phyloP scores from a whole-genome alignment of 345 rosid species.

The Viola odorata region DNA sequence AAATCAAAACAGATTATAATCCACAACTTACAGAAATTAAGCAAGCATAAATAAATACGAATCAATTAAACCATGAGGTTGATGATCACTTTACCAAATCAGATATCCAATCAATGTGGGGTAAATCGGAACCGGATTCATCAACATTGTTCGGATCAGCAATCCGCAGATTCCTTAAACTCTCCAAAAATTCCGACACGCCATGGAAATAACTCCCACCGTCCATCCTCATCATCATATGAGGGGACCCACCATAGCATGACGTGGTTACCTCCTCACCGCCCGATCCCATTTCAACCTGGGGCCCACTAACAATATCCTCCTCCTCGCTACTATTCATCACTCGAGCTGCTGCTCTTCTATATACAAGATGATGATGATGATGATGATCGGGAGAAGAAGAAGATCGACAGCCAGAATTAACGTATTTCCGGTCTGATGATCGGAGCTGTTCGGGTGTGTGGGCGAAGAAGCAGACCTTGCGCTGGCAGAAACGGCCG shows the following conservation, averaged over 20 bases:
- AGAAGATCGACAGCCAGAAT: slow-evolving; percentile 4
- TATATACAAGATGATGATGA: no score
- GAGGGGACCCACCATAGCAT: slow-evolving; percentile 1
- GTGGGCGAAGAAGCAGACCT: slow-evolving; percentile 30
- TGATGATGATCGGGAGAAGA: not conserved
- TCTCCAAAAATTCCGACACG: slow-evolving; percentile 5
- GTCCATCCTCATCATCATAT: not conserved
- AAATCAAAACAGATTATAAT: no score
- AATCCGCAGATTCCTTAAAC: slow-evolving; percentile 7
- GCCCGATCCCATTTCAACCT: slow-evolving; percentile 1
- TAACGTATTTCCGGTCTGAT: slow-evolving; percentile 11
- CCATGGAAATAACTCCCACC: slow-evolving; percentile 10
- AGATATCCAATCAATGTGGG: slow-evolving; percentile 24
- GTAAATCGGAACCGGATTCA: slow-evolving; percentile 3
- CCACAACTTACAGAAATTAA: no score
- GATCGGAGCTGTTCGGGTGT: slow-evolving; percentile 16
- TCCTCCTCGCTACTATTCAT: slow-evolving; percentile 11
- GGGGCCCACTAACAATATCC: slow-evolving; percentile 9
- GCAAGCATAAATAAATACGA: no score
- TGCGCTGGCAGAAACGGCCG: slow-evolving; percentile 22
- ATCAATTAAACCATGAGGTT: no score
- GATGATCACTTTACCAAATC: slow-evolving; percentile 18
- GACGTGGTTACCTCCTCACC: slow-evolving; percentile 6
- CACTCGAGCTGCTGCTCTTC: no score
- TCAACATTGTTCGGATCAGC: not conserved